Base-by-base conservation (phyloP, 148 eudicot species). In the Chenopodium album region DNA sequence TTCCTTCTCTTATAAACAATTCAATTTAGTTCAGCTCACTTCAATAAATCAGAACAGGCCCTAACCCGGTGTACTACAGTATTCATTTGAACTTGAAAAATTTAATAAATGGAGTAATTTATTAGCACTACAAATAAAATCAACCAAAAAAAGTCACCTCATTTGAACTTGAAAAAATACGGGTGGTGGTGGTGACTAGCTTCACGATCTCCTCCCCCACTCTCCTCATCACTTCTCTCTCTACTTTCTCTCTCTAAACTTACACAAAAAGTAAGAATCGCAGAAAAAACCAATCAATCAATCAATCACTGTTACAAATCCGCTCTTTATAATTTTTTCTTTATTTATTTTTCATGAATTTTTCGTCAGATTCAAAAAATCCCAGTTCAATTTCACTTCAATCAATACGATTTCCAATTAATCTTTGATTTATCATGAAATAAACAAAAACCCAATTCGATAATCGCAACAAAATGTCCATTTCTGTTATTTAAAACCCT, bases 401-500 rank as follows among this genome's bases (percentile, higher is more conserved):
- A 41, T 41, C 44, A 41, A 41, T 41, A 41, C 44, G 44, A 41
- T 41, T 6, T 6, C 44, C 7, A 5, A 41, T 41, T 41, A 41
- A 41, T 41, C 44, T 41, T 41, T 41, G 44, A 41, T 41, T 41
- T 41, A 1, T 4, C 7, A 41, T 41, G 44, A 41, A 41, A 41
- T 41, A 6, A 37, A 41, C 44, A 41, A 41, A 41, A 41, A 5
- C 44, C 44, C 44, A 41, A 41, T 41, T 5, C 8, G 6, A 41
- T 41, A 6, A 41, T 41, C 44, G 44, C 44, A 41, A 5, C 44
- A 41, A 41, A 41, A 41, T 41, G 44, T 41, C 0, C 44, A 41
- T 41, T 41, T 41, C 44, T 41, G 44, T 41, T 4, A 23, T 11
- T 19, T 34, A 48, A 78, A 87, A 83, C 86, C 88, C 87, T 85